A percentile compares a stretch with the other conserved stretches of the same genome.
These are phyloP conservation scores for Talaromyces albobiverticillius DNA, from an alignment of 2,329 filamentous ascomycete genomes.

Conservation along the genomic window DNA sequence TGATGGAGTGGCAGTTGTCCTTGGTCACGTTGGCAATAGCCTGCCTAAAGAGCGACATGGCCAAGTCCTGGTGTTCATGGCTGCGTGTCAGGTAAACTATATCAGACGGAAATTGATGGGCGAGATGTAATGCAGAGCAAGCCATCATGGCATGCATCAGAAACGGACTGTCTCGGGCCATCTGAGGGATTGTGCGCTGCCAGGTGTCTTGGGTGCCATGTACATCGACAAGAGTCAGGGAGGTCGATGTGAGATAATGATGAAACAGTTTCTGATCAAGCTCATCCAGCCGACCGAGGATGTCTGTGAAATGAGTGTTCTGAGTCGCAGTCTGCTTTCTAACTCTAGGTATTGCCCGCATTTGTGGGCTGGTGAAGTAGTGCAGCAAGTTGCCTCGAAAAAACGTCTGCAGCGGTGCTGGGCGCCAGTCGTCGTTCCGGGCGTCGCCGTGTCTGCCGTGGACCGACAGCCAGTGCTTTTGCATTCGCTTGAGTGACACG, in stretches of 20 bases:
- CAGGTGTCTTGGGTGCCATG: neutral
- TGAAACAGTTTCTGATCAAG: neutral
- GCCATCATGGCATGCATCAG: slow-evolving; percentile 43
- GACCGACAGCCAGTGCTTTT: slow-evolving; percentile 26
- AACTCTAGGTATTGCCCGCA: too few species aligned
- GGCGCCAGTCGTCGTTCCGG: slow-evolving; percentile 20
- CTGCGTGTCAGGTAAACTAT: slow-evolving; percentile 22
- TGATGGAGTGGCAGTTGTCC: slow-evolving; percentile 20
- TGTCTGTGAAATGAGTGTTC: too few species aligned
- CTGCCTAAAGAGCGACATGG: slow-evolving; percentile 7
- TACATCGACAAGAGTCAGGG: slow-evolving; percentile 1
- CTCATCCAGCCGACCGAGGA: neutral
- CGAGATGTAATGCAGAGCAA: slow-evolving; percentile 38
- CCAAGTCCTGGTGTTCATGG: slow-evolving; percentile 7
- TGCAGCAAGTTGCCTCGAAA: slow-evolving; percentile 27
- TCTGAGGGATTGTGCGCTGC: slow-evolving; percentile 27
- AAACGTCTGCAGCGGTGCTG: slow-evolving; percentile 26
- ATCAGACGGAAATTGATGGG: slow-evolving; percentile 23
- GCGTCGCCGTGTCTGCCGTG: slow-evolving; percentile 19
- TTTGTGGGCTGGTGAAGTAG: slow-evolving; percentile 30
- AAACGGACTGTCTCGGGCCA: slow-evolving; percentile 33
- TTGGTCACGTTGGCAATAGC: slow-evolving; percentile 17
- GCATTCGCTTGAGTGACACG: slow-evolving; percentile 32
- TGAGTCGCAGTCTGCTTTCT: neutral
- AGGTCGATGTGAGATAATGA: neutral